Percentiles rank a stretch among this genome's conserved stretches.
phyloP scores from a whole-genome alignment of 371 early-diverging fungal species.

The Capillidium heterosporum region DNA sequence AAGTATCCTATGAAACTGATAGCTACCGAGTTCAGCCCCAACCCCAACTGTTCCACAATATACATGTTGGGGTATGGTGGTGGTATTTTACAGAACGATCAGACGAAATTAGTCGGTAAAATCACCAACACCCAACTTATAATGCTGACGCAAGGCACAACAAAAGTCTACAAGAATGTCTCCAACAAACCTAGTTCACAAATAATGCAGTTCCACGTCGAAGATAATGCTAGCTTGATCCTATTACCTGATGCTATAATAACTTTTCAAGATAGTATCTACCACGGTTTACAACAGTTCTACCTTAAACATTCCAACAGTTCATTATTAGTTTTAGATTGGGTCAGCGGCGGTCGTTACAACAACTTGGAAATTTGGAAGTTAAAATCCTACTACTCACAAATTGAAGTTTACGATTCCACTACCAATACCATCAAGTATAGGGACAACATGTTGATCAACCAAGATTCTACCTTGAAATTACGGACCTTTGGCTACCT shows the following conservation, averaged over 20 bases:
- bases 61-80: slow-evolving; percentile 2
- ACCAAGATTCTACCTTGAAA: neutral
- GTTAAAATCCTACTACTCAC: neutral
- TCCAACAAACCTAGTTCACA: neutral
- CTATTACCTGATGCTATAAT: neutral
- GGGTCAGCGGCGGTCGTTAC: neutral
- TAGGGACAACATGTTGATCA: neutral
- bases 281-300: neutral
- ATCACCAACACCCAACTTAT: neutral
- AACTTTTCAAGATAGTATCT: neutral
- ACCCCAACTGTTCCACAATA: neutral
- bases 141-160: neutral
- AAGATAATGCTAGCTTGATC: neutral
- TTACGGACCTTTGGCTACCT: neutral
- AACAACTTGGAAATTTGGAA: neutral
- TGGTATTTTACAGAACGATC: neutral
- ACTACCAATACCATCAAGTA: neutral
- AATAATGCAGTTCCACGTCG: neutral
- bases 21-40: neutral
- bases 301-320: neutral
- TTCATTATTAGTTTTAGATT: neutral
- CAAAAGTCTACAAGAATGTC: neutral
- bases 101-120: neutral
- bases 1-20: neutral
- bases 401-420: neutral